Evolutionary conservation across 805 yeast species (phyloP).

Genomic region (Yamadazyma laniorum): DNA sequence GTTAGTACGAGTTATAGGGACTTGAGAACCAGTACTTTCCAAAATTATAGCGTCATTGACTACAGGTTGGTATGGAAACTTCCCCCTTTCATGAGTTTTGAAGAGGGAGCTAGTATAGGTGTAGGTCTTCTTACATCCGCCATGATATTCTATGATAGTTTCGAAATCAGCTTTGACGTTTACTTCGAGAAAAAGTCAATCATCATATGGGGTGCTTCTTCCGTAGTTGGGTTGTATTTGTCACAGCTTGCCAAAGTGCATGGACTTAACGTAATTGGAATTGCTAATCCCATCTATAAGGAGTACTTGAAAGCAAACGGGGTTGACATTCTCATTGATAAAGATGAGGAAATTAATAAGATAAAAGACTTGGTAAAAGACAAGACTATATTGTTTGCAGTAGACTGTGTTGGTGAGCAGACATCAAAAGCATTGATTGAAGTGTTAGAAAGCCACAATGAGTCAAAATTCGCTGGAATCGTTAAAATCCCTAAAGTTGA

Average conservation of each 20-base stretch:
- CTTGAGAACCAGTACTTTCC: constrained; percentile 46
- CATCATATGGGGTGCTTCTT: constrained; percentile 49
- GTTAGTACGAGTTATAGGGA: constrained; percentile 50
- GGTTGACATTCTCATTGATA: constrained; percentile 34
- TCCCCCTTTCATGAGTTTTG: constrained; percentile 32
- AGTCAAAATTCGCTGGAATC: constrained; percentile 34
- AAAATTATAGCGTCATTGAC: constrained; percentile 44
- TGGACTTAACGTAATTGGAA: constrained; percentile 35
- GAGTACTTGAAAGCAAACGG: constrained; percentile 23
- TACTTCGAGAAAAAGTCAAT: constrained; percentile 17
- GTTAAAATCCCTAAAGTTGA: constrained; percentile 32
- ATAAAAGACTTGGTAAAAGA: constrained; percentile 16
- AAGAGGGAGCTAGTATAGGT: constrained; percentile 46
- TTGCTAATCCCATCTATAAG: constrained; percentile 21
- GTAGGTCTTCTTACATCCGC: constrained; percentile 49
- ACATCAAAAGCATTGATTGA: constrained; percentile 33
- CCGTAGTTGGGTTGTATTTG: constrained; percentile 45
- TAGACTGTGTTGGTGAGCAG: constrained; percentile 44
- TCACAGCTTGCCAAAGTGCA: constrained; percentile 42
- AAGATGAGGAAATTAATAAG: constrained; percentile 23
- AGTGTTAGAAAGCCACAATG: constrained; percentile 20
- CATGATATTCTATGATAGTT: constrained; percentile 21
- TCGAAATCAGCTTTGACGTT: constrained; percentile 13
- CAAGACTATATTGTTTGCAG: constrained; percentile 33
- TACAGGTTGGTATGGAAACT: constrained; percentile 45